phyloP scores from a whole-genome alignment of 2,329 filamentous ascomycete species.

The Exophiala xenobiotica region DNA sequence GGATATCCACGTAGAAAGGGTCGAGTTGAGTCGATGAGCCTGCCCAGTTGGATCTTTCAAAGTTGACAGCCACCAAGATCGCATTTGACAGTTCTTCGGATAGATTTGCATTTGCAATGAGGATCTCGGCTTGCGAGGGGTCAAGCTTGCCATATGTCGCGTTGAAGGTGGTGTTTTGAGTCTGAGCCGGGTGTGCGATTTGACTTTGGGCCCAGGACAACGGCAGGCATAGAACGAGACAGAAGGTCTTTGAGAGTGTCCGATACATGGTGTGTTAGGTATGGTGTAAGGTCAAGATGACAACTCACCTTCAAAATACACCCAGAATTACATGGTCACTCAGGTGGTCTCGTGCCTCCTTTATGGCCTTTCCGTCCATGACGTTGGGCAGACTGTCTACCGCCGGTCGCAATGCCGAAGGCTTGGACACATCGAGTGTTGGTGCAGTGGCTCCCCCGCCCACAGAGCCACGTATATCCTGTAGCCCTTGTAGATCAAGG shows the following conservation, averaged over 20 bases:
- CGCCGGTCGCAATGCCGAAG: not conserved
- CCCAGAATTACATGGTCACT: too few species aligned
- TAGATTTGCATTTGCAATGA: not conserved
- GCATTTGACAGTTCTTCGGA: conserved; percentile 4
- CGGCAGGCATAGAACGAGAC: not conserved
- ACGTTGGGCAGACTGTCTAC: not conserved
- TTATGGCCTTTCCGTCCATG: not conserved
- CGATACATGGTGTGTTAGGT: not conserved
- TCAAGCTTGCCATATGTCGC: conserved; percentile 6
- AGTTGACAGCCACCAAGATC: conserved; percentile 16
- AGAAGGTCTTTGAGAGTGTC: not conserved
- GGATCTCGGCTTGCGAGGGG: not conserved
- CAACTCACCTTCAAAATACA: too few species aligned
- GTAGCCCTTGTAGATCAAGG: not conserved
- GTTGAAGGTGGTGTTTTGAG: conserved; percentile 13
- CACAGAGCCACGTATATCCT: too few species aligned
- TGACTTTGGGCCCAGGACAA: not conserved
- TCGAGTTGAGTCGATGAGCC: conserved; percentile 31
- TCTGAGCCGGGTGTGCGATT: not conserved
- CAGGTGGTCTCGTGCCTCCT: not conserved
- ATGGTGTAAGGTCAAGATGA: too few species aligned
- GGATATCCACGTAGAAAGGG: conserved; percentile 40
- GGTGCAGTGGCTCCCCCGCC: too few species aligned
- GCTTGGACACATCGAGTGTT: not conserved
- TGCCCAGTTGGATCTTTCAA: conserved; percentile 24